Conservation (phyloP, 768 basidiomycete genomes). For the Psilocybe azurescens region DNA sequence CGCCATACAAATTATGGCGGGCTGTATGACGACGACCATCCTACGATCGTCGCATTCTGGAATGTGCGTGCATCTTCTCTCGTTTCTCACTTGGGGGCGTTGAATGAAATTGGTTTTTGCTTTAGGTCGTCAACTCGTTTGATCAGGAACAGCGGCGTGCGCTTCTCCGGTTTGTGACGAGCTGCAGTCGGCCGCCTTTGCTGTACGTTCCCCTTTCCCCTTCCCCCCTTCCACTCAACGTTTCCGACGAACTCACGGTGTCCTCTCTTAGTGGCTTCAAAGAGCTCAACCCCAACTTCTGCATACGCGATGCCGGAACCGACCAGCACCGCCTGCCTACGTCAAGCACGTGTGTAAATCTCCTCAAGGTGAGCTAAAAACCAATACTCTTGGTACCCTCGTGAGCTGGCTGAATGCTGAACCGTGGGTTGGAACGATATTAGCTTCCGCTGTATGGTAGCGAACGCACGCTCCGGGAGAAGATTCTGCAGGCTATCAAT, state of each 20-base stretch:
- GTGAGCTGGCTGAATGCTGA: not conserved
- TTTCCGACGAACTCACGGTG: not conserved
- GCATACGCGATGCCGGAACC: slow-evolving; percentile 79
- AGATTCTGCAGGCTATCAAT: slow-evolving; percentile 86
- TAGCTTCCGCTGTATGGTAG: slow-evolving; percentile 76
- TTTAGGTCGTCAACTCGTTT: slow-evolving; percentile 78
- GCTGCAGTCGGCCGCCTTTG: slow-evolving; percentile 87
- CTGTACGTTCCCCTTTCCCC: slow-evolving; percentile 52
- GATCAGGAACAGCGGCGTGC: slow-evolving; percentile 79
- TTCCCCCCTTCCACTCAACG: not conserved
- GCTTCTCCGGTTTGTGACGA: slow-evolving; percentile 90
- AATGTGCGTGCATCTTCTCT: slow-evolving; percentile 48
- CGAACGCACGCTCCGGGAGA: slow-evolving; percentile 68
- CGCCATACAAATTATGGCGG: slow-evolving; percentile 85
- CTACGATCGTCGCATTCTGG: slow-evolving; percentile 85
- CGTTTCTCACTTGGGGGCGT: not conserved
- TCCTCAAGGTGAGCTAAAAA: slow-evolving; percentile 69
- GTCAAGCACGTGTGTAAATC: slow-evolving; percentile 89
- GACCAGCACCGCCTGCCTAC: slow-evolving; percentile 78
- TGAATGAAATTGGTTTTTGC: not conserved
- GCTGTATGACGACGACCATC: slow-evolving; percentile 69
- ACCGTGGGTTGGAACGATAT: not conserved
- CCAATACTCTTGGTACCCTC: too few species aligned
- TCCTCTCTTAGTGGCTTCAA: slow-evolving; percentile 68
- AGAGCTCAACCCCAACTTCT: slow-evolving; percentile 87